These are phyloP conservation scores for Ascochyta fabae DNA, from an alignment of 2,329 filamentous ascomycete genomes.

Conservation along the genomic window DNA sequence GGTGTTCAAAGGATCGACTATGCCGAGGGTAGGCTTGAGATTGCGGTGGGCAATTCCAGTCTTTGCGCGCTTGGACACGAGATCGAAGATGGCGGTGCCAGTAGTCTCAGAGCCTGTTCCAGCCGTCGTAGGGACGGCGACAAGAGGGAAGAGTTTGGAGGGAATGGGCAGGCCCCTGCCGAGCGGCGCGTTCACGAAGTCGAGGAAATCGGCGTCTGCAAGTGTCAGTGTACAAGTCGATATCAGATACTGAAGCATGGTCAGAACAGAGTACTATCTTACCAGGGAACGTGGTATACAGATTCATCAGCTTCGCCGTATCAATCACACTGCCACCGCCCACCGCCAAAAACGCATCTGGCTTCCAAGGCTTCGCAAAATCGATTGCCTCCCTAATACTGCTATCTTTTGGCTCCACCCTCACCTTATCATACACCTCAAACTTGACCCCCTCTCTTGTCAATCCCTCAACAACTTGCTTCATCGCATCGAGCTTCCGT, in stretches of 20 bases:
- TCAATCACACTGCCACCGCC: constrained; percentile 95
- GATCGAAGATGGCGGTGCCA: constrained; percentile 96
- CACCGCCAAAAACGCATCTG: constrained; percentile 92
- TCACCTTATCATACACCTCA: constrained; percentile 79
- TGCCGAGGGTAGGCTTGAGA: constrained; percentile 91
- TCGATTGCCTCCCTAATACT: constrained; percentile 89
- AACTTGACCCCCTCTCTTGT: constrained; percentile 79
- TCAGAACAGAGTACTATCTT: constrained; percentile 5
- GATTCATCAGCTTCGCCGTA: constrained; percentile 97
- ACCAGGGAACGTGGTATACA: constrained; percentile 83
- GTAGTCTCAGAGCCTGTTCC: constrained; percentile 94
- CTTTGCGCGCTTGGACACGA: constrained; percentile 88
- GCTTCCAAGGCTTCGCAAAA: constrained; percentile 78
- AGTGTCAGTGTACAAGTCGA: constrained; percentile 1
- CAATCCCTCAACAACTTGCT: constrained; percentile 82
- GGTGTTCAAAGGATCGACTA: constrained; percentile 87
- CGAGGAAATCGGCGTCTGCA: constrained; percentile 83
- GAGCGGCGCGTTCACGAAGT: constrained; percentile 96
- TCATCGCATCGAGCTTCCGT: constrained; percentile 83
- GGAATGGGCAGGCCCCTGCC: constrained; percentile 82
- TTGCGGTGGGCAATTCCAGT: constrained; percentile 95
- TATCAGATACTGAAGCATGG: not conserved
- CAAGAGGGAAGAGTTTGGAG: constrained; percentile 73
- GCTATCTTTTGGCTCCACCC: constrained; percentile 92
- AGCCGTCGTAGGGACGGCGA: constrained; percentile 85